phyloP scores from a whole-genome alignment of 306 rosid species.

The Fragaria nilgerrensis region DNA sequence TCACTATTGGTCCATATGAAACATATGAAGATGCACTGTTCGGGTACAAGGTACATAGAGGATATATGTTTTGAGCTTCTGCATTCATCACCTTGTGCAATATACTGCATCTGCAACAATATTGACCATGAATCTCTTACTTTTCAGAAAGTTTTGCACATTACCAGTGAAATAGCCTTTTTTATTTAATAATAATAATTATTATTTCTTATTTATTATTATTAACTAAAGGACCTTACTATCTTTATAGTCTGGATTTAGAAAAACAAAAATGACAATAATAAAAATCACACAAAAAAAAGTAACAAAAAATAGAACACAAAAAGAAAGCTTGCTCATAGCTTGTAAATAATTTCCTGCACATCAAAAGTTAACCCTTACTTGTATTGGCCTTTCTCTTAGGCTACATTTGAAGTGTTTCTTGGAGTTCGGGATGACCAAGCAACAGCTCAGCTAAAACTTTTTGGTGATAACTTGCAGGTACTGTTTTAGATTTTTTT shows the following conservation, averaged over 20 bases:
- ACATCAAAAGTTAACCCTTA: background rate
- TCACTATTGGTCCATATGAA: constrained; percentile 95
- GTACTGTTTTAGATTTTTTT: constrained; percentile 37
- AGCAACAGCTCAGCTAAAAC: constrained; percentile 82
- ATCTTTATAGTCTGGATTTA: background rate
- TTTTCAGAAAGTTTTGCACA: constrained; percentile 11
- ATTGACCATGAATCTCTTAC: constrained; percentile 2
- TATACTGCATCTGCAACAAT: background rate
- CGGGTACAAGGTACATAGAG: constrained; percentile 74
- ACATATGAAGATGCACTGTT: constrained; percentile 86
- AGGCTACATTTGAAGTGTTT: constrained; percentile 96
- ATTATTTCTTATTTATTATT: background rate
- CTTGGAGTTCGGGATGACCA: constrained; percentile 85
- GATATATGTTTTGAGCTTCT: background rate
- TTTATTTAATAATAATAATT: background rate
- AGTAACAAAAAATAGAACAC: background rate
- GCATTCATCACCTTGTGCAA: background rate
- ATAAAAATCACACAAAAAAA: background rate
- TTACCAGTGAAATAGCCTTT: constrained; percentile 2
- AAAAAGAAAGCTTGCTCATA: background rate
- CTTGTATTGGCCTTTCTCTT: constrained; percentile 17
- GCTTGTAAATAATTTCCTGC: background rate
- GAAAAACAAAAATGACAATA: background rate
- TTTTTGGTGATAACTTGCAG: constrained; percentile 90
- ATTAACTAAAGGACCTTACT: background rate